phyloP scores from a whole-genome alignment of 192 early-diverging fungal genomes.

The Backusella liffmaniae region DNA sequence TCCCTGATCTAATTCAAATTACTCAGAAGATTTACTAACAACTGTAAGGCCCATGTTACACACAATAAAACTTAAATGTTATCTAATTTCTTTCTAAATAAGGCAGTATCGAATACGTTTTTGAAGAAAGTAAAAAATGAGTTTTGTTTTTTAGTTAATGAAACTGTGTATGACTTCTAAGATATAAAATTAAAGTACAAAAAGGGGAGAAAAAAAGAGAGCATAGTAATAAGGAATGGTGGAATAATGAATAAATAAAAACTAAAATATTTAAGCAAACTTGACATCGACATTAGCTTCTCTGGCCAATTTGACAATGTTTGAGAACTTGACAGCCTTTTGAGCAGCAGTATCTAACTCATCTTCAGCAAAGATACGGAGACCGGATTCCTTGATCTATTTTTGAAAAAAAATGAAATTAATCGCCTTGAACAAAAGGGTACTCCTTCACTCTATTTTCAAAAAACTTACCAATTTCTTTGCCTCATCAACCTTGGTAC shows the following conservation, averaged over 20 bases:
- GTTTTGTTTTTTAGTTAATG: background rate
- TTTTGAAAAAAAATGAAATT: background rate
- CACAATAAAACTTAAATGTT: background rate
- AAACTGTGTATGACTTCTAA: slow-evolving; percentile 5
- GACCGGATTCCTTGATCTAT: slow-evolving; percentile 80
- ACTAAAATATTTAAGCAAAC: slow-evolving; percentile 44
- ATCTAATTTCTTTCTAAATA: background rate
- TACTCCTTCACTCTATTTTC: background rate
- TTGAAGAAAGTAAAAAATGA: background rate
- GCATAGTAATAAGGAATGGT: slow-evolving; percentile 8
- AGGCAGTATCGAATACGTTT: background rate
- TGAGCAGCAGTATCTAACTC: slow-evolving; percentile 94
- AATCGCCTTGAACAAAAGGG: background rate
- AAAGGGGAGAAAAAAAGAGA: background rate
- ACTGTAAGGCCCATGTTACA: background rate
- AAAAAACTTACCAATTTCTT: slow-evolving; percentile 25
- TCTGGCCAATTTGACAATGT: slow-evolving; percentile 77
- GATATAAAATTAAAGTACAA: background rate
- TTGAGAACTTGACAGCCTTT: slow-evolving; percentile 80
- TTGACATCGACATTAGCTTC: slow-evolving; percentile 72
- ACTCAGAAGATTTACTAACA: background rate
- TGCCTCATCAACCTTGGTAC: slow-evolving; percentile 53
- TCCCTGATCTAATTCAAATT: background rate
- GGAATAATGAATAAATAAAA: slow-evolving; percentile 6
- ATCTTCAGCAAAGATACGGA: slow-evolving; percentile 91